Evolutionary conservation across 257 asterid genomes (phyloP).

Genomic region (Salvia rosmarinus): DNA sequence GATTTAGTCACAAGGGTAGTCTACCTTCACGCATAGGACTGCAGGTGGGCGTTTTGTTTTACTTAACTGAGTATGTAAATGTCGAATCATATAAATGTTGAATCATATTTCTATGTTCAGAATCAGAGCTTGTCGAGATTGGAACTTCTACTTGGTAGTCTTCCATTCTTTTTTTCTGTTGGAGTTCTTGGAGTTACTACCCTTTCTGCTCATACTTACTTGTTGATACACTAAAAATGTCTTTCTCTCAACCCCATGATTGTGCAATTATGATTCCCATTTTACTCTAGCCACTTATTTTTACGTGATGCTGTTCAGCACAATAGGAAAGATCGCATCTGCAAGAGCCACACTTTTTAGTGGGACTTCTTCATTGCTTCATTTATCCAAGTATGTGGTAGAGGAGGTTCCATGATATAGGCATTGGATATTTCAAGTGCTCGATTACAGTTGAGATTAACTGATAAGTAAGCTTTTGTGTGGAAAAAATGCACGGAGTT

Average conservation of each 20-base stretch:
- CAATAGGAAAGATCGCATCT: background rate
- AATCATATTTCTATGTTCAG: background rate
- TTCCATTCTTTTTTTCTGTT: background rate
- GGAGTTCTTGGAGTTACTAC: background rate
- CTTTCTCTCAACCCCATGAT: background rate
- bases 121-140: constrained; percentile 2
- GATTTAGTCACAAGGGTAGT: background rate
- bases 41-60: background rate
- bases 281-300: background rate
- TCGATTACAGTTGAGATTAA: constrained; percentile 1
- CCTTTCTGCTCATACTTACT: background rate
- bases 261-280: constrained; percentile 9
- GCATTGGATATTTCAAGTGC: background rate
- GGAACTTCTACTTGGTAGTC: background rate
- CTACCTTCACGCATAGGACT: background rate
- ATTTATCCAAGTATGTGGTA: background rate
- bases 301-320: background rate
- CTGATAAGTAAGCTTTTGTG: constrained; percentile 17
- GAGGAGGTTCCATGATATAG: background rate
- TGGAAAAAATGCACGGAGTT: constrained; percentile 46
- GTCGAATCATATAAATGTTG: background rate
- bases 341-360: background rate
- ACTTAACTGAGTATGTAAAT: background rate
- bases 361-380: constrained; percentile 2
- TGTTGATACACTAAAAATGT: background rate